Evolutionary conservation across 352 stramenopile genomes (phyloP).

Genomic region (Phytophthora litchii): DNA sequence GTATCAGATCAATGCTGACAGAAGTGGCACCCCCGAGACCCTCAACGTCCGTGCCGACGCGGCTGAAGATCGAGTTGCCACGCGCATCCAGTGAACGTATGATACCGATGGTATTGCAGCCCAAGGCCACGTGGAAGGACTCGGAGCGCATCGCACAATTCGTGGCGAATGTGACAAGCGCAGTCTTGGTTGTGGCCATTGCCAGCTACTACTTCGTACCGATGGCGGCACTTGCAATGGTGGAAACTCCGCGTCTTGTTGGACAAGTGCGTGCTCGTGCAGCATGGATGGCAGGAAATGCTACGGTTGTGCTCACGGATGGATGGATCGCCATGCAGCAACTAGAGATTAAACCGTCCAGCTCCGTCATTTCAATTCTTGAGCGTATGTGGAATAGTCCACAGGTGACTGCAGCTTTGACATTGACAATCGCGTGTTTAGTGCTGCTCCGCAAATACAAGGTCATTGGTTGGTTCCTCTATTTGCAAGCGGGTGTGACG

Average conservation of each 20-base stretch:
- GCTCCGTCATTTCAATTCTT: conserved; percentile 32
- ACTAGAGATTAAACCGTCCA: conserved; percentile 31
- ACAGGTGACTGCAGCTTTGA: conserved; percentile 45
- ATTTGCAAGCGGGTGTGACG: conserved; percentile 59
- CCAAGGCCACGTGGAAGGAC: conserved; percentile 63
- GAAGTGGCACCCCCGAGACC: conserved; percentile 5
- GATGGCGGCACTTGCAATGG: conserved; percentile 37
- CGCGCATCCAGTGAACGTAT: conserved; percentile 17
- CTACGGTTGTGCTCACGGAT: conserved; percentile 32
- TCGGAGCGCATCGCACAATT: conserved; percentile 72
- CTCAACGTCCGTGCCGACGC: not conserved
- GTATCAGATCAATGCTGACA: conserved; percentile 21
- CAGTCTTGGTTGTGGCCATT: conserved; percentile 53
- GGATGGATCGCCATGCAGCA: conserved; percentile 35
- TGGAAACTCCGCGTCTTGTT: conserved; percentile 42
- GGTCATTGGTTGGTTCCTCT: conserved; percentile 63
- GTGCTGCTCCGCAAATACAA: conserved; percentile 65
- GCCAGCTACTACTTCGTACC: conserved; percentile 50
- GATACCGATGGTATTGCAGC: conserved; percentile 21
- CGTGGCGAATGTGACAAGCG: conserved; percentile 65
- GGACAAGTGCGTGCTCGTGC: conserved; percentile 29
- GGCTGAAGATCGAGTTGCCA: conserved; percentile 24
- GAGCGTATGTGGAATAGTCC: conserved; percentile 40
- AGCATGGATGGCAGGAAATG: conserved; percentile 28
- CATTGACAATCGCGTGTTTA: conserved; percentile 29